Percentiles rank a stretch among this genome's conserved stretches.
These are phyloP conservation scores for Naganishia friedmannii DNA, from an alignment of 768 basidiomycete genomes.

Conservation along the genomic window DNA sequence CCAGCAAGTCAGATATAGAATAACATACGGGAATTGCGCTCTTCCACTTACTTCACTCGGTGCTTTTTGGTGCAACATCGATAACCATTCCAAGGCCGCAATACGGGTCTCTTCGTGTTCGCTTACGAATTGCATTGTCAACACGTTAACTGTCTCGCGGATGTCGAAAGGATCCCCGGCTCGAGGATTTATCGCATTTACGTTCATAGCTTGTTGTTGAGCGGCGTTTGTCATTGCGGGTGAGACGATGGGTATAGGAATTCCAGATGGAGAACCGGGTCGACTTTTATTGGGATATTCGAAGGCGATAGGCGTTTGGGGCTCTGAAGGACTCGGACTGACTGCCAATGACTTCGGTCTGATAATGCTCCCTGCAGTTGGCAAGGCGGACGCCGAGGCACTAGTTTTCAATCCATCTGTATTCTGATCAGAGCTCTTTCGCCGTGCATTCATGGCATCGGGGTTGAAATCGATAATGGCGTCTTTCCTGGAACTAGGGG, in stretches of 20 bases:
- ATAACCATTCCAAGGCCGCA: constrained; percentile 92
- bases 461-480: background rate
- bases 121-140: constrained; percentile 89
- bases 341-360: constrained; percentile 27
- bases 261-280: constrained; percentile 59
- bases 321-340: constrained; percentile 33
- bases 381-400: background rate
- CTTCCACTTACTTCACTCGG: constrained; percentile 72
- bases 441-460: background rate
- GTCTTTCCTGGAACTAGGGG: constrained; percentile 13
- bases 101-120: constrained; percentile 96
- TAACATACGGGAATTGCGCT: constrained; percentile 9
- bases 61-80: constrained; percentile 97
- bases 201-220: constrained; percentile 26
- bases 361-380: constrained; percentile 2
- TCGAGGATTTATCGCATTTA: constrained; percentile 24
- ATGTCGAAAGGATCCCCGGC: constrained; percentile 80
- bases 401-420: constrained; percentile 10
- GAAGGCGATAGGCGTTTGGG: constrained; percentile 43
- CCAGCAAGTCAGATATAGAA: constrained; percentile 9
- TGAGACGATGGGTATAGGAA: constrained; percentile 28
- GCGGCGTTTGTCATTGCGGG: constrained; percentile 26
- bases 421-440: constrained; percentile 19
- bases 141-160: constrained; percentile 81
- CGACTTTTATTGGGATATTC: constrained; percentile 55